These are phyloP conservation scores for Cryptococcus sp. DNA, from an alignment of 1,284 basidiomycete species.

Conservation along the genomic window DNA sequence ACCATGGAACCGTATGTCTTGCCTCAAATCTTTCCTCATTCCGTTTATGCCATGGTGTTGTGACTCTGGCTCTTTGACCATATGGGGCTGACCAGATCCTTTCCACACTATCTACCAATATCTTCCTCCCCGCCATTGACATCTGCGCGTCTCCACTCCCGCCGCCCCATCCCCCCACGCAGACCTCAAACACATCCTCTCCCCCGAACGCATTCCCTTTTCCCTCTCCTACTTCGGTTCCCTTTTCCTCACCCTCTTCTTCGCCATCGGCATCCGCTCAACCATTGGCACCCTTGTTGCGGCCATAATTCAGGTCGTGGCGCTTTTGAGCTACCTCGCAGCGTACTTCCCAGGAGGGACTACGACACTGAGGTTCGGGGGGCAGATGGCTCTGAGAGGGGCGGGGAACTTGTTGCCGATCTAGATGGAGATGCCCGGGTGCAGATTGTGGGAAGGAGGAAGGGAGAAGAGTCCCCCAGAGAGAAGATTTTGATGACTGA, in stretches of 20 bases:
- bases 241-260: conserved; percentile 79
- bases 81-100: not conserved
- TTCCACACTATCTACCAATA: too few species aligned
- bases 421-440: conserved; percentile 40
- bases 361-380: conserved; percentile 72
- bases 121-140: too few species aligned
- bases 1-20: conserved; percentile 45
- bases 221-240: conserved; percentile 77
- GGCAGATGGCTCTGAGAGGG: conserved; percentile 73
- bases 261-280: conserved; percentile 73
- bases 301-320: conserved; percentile 74
- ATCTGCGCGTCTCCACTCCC: too few species aligned
- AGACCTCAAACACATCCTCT: conserved; percentile 82
- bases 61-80: not conserved
- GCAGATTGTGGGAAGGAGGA: too few species aligned
- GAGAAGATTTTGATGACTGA: too few species aligned
- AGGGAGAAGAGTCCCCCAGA: too few species aligned
- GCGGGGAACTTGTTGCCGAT: conserved; percentile 74
- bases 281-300: conserved; percentile 78
- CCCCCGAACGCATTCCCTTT: conserved; percentile 82
- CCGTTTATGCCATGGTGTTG: not conserved
- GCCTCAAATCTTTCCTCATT: not conserved
- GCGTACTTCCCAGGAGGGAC: conserved; percentile 84
- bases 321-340: conserved; percentile 77
- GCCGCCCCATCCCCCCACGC: conserved; percentile 2